Evolutionary conservation across 805 yeast genomes (phyloP), one percentile per base, ranked within the genome.

Genomic region (Debaryomyces castellii): DNA sequence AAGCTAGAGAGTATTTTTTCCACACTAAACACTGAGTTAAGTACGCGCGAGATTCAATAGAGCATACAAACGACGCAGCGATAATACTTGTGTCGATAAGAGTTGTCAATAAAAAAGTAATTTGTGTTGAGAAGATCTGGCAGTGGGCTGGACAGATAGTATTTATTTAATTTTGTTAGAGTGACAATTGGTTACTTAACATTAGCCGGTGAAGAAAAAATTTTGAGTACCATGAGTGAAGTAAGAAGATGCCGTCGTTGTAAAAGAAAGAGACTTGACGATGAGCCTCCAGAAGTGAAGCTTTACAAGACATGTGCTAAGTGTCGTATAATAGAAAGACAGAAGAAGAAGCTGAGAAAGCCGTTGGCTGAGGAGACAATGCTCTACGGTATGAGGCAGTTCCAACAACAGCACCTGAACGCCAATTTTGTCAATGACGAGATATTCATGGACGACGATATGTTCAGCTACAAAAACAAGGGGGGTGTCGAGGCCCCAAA

Each of bases 271-370:
- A 69, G 83, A 63, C 69, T 76, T 51, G 76, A 73, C 48, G 78
- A 77, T 49, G 83, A 78, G 59, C 78, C 79, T 20, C 77, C 80
- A 1, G 82, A 78, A 50, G 82, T 78, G 34, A 67, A 73, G 52
- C 80, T 76, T 55, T 78, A 77, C 58, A 78, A 78, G 50, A 78
- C 83, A 3, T 78, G 83, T 61, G 80, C 78, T 55, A 77, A 80
- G 50, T 78, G 83, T 55, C 70, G 83, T 47, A 75, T 77, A 58
- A 74, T 78, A 39, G 83, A 78, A 57, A 63, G 83, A 49, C 63
- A 62, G 44, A 64, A 68, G 57, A 72, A 72, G 61, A 69, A 70
- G 56, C 66, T 63, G 62, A 60, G 75, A 30, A 69, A 71, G 52
- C 77, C 77, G 4, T 62, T 71, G 59, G 74, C 76, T 4, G 77